These are phyloP conservation scores for Coniferiporia sulphurascens DNA, from an alignment of 1,284 basidiomycete genomes.

Conservation along the genomic window DNA sequence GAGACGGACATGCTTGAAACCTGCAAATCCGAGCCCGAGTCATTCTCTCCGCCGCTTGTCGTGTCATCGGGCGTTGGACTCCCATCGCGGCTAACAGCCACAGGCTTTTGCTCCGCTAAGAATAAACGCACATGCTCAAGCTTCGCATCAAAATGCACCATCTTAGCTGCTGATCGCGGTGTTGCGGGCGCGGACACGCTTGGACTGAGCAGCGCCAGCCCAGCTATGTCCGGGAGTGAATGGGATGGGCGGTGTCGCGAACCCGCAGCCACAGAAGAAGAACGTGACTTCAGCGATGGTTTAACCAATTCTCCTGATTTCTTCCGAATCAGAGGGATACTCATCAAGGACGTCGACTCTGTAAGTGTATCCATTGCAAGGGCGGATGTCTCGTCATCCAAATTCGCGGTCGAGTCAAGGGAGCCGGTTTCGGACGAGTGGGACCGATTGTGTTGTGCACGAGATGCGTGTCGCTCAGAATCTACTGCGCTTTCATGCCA, in stretches of 20 bases:
- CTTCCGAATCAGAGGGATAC: slow-evolving; percentile 57
- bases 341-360: slow-evolving; percentile 2
- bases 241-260: slow-evolving; percentile 31
- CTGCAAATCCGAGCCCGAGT: slow-evolving; percentile 57
- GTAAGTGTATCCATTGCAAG: background rate
- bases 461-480: background rate
- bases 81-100: slow-evolving; percentile 87
- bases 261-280: slow-evolving; percentile 29
- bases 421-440: background rate
- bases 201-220: background rate
- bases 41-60: slow-evolving; percentile 50
- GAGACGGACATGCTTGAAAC: slow-evolving; percentile 29
- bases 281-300: slow-evolving; percentile 79
- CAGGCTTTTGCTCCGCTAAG: slow-evolving; percentile 88
- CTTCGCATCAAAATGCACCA: slow-evolving; percentile 89
- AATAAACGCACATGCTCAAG: slow-evolving; percentile 93
- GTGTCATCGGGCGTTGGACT: slow-evolving; percentile 79
- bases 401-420: background rate
- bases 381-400: background rate
- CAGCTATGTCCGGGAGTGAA: slow-evolving; percentile 7
- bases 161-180: slow-evolving; percentile 45
- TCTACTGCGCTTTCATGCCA: background rate
- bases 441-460: background rate
- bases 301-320: slow-evolving; percentile 93
- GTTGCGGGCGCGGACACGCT: slow-evolving; percentile 22